Percentiles rank a stretch among this genome's conserved stretches.
Conservation (phyloP, 106 monocot genomes). For the Acanthochlamys bracteata region DNA sequence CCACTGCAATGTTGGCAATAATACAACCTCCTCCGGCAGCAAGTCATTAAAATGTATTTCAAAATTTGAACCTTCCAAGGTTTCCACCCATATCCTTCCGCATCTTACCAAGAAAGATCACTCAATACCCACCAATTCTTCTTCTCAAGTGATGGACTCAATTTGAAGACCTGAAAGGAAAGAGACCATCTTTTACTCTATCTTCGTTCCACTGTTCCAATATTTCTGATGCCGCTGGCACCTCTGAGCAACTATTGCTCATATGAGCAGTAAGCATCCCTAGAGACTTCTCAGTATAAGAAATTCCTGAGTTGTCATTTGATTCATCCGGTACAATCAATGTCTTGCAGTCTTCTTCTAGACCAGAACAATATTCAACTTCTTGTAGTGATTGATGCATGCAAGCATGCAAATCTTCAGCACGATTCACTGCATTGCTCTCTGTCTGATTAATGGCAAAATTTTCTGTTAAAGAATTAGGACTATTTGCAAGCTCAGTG, state of each 20-base stretch:
- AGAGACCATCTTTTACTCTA: slow-evolving; percentile 36
- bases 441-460: background rate
- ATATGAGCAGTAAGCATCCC: slow-evolving; percentile 24
- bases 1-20: no score
- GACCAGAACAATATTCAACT: background rate
- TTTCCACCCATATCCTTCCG: no score
- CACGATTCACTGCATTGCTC: background rate
- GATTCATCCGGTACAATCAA: background rate
- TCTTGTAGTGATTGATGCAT: background rate
- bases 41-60: no score
- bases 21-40: no score
- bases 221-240: slow-evolving; percentile 70
- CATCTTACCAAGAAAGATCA: no score
- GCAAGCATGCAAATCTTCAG: background rate
- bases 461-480: slow-evolving; percentile 1
- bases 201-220: slow-evolving; percentile 62
- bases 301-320: slow-evolving; percentile 8
- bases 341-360: background rate
- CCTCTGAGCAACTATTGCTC: slow-evolving; percentile 16
- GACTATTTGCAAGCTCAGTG: background rate
- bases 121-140: background rate
- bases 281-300: slow-evolving; percentile 19
- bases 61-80: no score
- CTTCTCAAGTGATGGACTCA: background rate
- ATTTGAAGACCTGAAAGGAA: slow-evolving; percentile 13